These are phyloP conservation scores for Artemisia tridentata DNA, from an alignment of 129 eudicot genomes.

Conservation along the genomic window DNA sequence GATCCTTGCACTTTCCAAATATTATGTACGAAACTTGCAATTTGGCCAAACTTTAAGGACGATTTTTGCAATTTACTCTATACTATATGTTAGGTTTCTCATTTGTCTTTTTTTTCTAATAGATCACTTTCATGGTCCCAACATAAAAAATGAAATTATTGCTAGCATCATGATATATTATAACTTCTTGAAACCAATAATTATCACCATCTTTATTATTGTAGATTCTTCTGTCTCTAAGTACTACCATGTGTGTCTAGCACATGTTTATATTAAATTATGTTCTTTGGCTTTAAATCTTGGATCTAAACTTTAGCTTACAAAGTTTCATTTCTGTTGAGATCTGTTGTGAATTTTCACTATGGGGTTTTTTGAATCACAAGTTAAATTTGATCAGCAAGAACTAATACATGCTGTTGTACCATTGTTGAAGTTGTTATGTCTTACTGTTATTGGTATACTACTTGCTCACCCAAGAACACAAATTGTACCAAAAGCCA, in stretches of 20 bases:
- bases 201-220: background rate
- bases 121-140: constrained; percentile 15
- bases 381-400: constrained; percentile 39
- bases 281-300: constrained; percentile 19
- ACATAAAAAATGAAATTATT: background rate
- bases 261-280: constrained; percentile 14
- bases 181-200: constrained; percentile 5
- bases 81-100: background rate
- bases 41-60: too few relatives aligned
- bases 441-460: constrained; percentile 61
- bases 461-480: constrained; percentile 65
- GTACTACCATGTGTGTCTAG: constrained; percentile 20
- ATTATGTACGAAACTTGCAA: too few relatives aligned
- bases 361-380: constrained; percentile 21
- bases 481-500: constrained; percentile 66
- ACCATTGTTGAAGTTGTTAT: constrained; percentile 63
- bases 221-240: constrained; percentile 22
- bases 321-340: background rate
- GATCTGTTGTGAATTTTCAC: background rate
- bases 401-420: constrained; percentile 48
- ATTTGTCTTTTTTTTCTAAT: constrained; percentile 1
- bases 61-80: too few relatives aligned
- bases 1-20: too few relatives aligned
- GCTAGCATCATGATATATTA: background rate
- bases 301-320: constrained; percentile 20